phyloP scores from a whole-genome alignment of 2,329 filamentous ascomycete species.

The Ascochyta fabae region DNA sequence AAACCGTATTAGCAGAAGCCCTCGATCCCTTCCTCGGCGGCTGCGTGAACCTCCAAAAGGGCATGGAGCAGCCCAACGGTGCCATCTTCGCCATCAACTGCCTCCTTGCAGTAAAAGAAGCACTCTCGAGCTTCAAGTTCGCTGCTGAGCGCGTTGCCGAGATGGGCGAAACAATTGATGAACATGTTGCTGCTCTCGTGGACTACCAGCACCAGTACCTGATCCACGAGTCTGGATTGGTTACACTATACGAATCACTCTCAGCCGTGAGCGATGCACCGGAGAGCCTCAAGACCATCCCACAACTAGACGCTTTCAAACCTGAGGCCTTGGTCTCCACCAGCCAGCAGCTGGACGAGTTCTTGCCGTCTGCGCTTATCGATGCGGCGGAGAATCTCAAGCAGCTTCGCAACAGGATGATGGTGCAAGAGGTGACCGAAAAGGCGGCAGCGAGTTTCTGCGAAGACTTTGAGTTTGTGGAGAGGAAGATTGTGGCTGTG shows the following conservation, averaged over 20 bases:
- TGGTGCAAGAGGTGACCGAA: conserved; percentile 79
- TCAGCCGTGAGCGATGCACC: conserved; percentile 51
- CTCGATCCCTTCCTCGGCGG: conserved; percentile 84
- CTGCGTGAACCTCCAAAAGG: conserved; percentile 72
- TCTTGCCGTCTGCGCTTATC: conserved; percentile 89
- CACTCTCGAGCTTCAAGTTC: conserved; percentile 68
- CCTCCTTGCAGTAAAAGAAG: conserved; percentile 63
- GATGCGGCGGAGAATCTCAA: conserved; percentile 86
- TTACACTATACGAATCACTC: conserved; percentile 66
- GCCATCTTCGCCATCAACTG: conserved; percentile 79
- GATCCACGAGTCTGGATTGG: conserved; percentile 75
- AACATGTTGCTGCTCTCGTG: conserved; percentile 64
- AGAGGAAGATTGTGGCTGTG: conserved; percentile 64
- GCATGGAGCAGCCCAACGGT: conserved; percentile 64
- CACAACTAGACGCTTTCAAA: conserved; percentile 63
- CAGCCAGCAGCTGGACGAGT: conserved; percentile 83
- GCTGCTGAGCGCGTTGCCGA: conserved; percentile 62
- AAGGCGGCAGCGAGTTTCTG: conserved; percentile 85
- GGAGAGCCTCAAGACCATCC: conserved; percentile 62
- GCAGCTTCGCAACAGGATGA: conserved; percentile 71
- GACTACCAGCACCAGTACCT: conserved; percentile 76
- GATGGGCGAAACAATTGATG: conserved; percentile 63
- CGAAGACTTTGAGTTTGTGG: conserved; percentile 77
- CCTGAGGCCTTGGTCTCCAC: conserved; percentile 67
- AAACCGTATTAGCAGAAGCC: conserved; percentile 75